These are phyloP conservation scores for Colletotrichum sp. DNA, from an alignment of 2,329 filamentous ascomycete genomes.

Conservation along the genomic window DNA sequence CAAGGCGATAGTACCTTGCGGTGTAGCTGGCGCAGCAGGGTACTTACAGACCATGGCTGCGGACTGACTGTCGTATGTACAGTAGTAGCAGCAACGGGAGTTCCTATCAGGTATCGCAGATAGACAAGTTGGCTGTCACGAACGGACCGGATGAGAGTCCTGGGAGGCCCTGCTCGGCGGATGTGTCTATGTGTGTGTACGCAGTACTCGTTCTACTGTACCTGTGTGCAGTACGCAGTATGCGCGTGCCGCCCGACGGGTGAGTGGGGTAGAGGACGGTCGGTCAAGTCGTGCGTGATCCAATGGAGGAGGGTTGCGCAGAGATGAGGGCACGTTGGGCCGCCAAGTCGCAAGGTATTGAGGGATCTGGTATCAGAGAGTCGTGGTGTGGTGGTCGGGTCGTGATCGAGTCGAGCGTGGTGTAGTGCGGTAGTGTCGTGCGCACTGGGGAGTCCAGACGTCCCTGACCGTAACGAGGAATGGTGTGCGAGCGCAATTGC, in stretches of 20 bases:
- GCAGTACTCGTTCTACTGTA: background rate
- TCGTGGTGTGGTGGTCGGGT: slow-evolving; percentile 1
- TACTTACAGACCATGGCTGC: slow-evolving; percentile 23
- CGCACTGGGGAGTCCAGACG: background rate
- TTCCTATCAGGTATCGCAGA: background rate
- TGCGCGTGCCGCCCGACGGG: slow-evolving; percentile 10
- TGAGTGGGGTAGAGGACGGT: slow-evolving; percentile 15
- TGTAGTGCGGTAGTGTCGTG: background rate
- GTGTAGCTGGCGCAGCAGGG: background rate
- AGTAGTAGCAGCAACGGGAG: background rate
- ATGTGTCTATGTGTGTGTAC: background rate
- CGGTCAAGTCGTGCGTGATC: slow-evolving; percentile 10
- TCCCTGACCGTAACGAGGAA: background rate
- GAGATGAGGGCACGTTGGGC: background rate
- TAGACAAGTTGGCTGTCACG: background rate
- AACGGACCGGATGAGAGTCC: background rate
- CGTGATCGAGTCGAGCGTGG: background rate
- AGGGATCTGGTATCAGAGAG: slow-evolving; percentile 11
- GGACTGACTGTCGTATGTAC: background rate
- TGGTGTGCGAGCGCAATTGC: slow-evolving; percentile 15
- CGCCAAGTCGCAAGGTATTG: slow-evolving; percentile 16
- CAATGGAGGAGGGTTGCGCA: background rate
- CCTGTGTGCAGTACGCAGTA: background rate
- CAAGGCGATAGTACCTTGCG: background rate
- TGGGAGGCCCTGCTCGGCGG: background rate